phyloP scores from a whole-genome alignment of 495 filamentous ascomycete genomes.

The Penicillium desertorum region DNA sequence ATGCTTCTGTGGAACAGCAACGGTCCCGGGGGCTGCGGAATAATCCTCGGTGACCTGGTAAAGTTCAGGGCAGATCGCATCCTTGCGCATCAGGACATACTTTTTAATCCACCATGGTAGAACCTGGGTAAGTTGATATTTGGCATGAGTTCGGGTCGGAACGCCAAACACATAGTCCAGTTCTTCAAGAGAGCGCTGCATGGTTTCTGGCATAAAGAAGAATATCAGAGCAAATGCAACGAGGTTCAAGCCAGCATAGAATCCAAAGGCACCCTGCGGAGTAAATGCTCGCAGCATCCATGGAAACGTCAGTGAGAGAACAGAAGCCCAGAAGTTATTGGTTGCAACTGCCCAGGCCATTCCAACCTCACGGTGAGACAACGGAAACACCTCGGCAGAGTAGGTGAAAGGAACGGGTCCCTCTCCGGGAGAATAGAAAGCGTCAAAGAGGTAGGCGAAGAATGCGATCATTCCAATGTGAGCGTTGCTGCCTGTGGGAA shows the following conservation, averaged over 20 bases:
- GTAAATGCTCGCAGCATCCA: conserved; percentile 56
- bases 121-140: conserved; percentile 46
- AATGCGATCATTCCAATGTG: conserved; percentile 65
- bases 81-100: conserved; percentile 47
- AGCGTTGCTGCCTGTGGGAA: conserved; percentile 49
- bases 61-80: conserved; percentile 38
- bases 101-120: conserved; percentile 56
- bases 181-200: conserved; percentile 59
- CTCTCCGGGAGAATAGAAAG: conserved; percentile 77
- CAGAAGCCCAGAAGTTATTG: conserved; percentile 64
- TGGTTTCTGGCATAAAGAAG: conserved; percentile 63
- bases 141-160: conserved; percentile 47
- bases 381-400: conserved; percentile 74
- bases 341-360: conserved; percentile 74
- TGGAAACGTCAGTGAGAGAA: conserved; percentile 66
- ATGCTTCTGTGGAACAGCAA: background rate
- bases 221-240: conserved; percentile 66
- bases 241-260: conserved; percentile 63
- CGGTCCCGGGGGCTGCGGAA: too few species aligned
- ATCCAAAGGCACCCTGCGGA: conserved; percentile 54
- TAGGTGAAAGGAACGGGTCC: conserved; percentile 84
- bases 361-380: conserved; percentile 70
- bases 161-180: conserved; percentile 59
- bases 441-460: conserved; percentile 69
- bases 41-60: conserved; percentile 26